Percentiles rank a stretch among this genome's conserved stretches.
Evolutionary conservation across 225 moss, liverwort and hornwort genomes (phyloP).

Genomic region (Pseudoscleropodium purum): DNA sequence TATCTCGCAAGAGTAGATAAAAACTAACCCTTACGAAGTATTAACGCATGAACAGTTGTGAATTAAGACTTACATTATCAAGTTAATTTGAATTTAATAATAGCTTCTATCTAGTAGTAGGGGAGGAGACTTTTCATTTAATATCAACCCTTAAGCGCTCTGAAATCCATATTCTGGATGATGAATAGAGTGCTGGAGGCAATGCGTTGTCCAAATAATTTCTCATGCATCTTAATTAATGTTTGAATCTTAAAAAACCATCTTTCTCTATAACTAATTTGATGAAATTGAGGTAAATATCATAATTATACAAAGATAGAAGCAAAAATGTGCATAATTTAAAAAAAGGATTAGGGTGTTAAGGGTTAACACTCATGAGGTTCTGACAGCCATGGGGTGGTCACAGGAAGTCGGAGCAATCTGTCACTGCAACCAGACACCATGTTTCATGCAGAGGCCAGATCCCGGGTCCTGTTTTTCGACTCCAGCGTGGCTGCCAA

Average conservation of each 20-base stretch:
- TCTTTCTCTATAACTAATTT: neutral
- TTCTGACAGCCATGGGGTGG: neutral
- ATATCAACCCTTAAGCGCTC: neutral
- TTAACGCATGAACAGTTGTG: neutral
- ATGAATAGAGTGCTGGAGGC: neutral
- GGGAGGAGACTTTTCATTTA: too few species aligned
- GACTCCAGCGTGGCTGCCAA: conserved; percentile 17
- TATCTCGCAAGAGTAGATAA: neutral
- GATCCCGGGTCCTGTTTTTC: conserved; percentile 62
- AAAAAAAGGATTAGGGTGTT: neutral
- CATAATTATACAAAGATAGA: neutral
- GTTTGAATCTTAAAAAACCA: neutral
- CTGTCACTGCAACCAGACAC: conserved; percentile 27
- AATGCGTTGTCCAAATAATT: neutral
- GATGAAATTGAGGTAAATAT: neutral
- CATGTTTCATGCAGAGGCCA: conserved; percentile 65
- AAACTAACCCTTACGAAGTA: neutral
- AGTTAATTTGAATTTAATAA: neutral
- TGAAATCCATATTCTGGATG: neutral
- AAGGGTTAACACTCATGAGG: neutral
- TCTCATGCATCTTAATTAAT: neutral
- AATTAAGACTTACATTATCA: neutral
- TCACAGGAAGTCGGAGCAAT: conserved; percentile 59
- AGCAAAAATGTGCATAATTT: neutral
- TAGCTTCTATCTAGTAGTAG: neutral